A percentile compares a stretch with the other conserved stretches of the same genome.
Evolutionary conservation across 1,139 yeast species (phyloP).

Genomic region (Sugiyamaella novakii): DNA sequence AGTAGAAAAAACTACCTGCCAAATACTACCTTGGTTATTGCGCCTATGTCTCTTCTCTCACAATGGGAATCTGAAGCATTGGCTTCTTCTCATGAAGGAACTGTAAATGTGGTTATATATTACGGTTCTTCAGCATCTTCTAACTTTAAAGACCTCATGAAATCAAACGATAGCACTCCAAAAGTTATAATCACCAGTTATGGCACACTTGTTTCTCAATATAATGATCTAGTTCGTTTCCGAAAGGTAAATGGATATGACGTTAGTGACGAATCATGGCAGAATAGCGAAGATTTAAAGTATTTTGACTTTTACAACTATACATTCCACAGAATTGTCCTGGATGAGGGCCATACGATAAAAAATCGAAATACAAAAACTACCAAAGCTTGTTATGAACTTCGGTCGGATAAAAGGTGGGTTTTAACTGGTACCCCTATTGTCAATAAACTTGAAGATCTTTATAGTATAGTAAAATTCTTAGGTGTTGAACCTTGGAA

Average conservation of each 20-base stretch:
- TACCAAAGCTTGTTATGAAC: slow-evolving; percentile 72
- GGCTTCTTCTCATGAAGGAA: slow-evolving; percentile 48
- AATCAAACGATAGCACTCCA: slow-evolving; percentile 54
- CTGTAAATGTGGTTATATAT: slow-evolving; percentile 51
- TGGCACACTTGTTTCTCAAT: slow-evolving; percentile 83
- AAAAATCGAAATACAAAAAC: slow-evolving; percentile 80
- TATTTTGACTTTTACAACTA: slow-evolving; percentile 66
- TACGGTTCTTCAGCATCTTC: slow-evolving; percentile 62
- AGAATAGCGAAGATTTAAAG: slow-evolving; percentile 28
- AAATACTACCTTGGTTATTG: slow-evolving; percentile 74
- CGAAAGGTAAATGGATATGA: slow-evolving; percentile 23
- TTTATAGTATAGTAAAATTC: slow-evolving; percentile 76
- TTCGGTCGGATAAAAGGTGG: slow-evolving; percentile 75
- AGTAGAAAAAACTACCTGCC: slow-evolving; percentile 54
- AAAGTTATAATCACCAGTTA: slow-evolving; percentile 82
- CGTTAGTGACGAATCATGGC: slow-evolving; percentile 26
- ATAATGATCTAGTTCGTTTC: slow-evolving; percentile 41
- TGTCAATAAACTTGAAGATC: slow-evolving; percentile 82
- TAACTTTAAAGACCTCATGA: slow-evolving; percentile 51
- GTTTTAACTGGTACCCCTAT: slow-evolving; percentile 93
- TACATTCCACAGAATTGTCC: slow-evolving; percentile 72
- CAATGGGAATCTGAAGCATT: slow-evolving; percentile 88
- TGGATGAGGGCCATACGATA: slow-evolving; percentile 93
- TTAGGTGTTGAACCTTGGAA: slow-evolving; percentile 87
- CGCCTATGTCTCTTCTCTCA: slow-evolving; percentile 85